Base-by-base conservation (phyloP, 352 stramenopile species). In the Halophytophthora polymorphica region DNA sequence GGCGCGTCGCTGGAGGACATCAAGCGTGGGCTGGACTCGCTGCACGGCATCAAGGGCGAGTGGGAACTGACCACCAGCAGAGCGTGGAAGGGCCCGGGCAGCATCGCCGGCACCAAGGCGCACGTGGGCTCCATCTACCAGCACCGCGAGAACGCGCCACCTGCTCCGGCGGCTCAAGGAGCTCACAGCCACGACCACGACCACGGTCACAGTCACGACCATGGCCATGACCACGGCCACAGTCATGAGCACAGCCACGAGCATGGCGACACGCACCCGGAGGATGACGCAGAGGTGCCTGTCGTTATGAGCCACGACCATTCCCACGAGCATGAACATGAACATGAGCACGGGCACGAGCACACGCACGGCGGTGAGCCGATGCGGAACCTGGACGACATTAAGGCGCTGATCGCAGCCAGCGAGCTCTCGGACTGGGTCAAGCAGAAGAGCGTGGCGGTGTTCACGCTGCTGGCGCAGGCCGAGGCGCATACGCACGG, bases 401-500 rank as follows among this genome's bases (percentile, higher is more conserved):
- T 98, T 47, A 71, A 79, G 25, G 38, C 61, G 40, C 87, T 99
- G 61, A 77, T 99, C 37, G 41, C 71, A 42, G 53, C 74, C 23
- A 85, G 83, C 29, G 71, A 71, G 8, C 84, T 99, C 50, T 96
- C 91, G 1, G 50, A 68, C 8, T 94, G 75, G 71, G 91, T 96
- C 10, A 96, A 96, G 45, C 71, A 79, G 36, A 87, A 91, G 45
- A 97, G 92, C 50, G 79, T 98, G 21, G 63, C 68, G 10, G 80
- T 94, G 5, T 99, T 99, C 74, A 90, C 75, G 6, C 73, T 86
- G 17, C 68, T 99, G 21, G 96, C 95, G 3, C 64, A 96, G 48
- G 93, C 96, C 1, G 96, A 99, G 60, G 93, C 95, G 19, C 71
- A 90, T 23, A 98, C 93, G 28, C 96, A 99, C 66, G 94, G 96